Percentiles rank a stretch among this genome's conserved stretches.
These are phyloP conservation scores for Yarrowia sp. DNA, from an alignment of 805 yeast species.

Conservation along the genomic window DNA sequence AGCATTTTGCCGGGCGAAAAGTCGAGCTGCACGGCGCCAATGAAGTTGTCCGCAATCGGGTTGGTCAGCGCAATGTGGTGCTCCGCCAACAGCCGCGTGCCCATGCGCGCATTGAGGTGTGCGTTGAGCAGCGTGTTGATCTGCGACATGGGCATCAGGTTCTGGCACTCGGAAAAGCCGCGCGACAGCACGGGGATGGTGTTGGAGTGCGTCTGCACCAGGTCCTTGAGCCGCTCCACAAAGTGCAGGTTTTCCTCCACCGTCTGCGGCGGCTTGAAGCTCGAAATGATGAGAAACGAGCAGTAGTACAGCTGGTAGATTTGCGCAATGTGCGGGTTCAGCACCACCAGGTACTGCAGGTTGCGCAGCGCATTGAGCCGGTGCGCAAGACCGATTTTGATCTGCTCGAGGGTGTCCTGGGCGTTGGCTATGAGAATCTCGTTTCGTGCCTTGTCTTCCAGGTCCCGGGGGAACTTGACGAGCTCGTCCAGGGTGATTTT, in stretches of 20 bases:
- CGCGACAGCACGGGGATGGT: constrained; percentile 76
- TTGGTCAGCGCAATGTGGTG: constrained; percentile 70
- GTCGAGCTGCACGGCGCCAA: constrained; percentile 65
- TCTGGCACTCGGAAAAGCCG: constrained; percentile 70
- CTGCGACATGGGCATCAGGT: constrained; percentile 44
- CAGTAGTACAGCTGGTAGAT: constrained; percentile 70
- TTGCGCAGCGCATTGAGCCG: constrained; percentile 66
- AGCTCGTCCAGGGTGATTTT: constrained; percentile 11
- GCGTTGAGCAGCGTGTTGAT: constrained; percentile 64
- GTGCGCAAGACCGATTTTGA: constrained; percentile 50
- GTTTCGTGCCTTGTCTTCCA: constrained; percentile 23
- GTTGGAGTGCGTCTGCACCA: constrained; percentile 76
- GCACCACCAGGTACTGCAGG: constrained; percentile 76
- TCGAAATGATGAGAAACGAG: constrained; percentile 55
- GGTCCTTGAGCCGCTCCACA: constrained; percentile 50
- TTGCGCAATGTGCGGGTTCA: constrained; percentile 81
- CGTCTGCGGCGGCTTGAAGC: constrained; percentile 45
- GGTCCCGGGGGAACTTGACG: not conserved
- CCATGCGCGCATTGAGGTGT: constrained; percentile 78
- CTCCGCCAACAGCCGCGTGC: constrained; percentile 81
- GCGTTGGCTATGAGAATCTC: constrained; percentile 37
- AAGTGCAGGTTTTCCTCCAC: constrained; percentile 54
- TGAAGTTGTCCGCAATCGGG: constrained; percentile 45
- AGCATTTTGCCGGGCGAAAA: constrained; percentile 62
- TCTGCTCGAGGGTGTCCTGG: constrained; percentile 30